These are phyloP conservation scores for Cladosporium velox DNA, from an alignment of 2,329 filamentous ascomycete genomes.

Conservation along the genomic window DNA sequence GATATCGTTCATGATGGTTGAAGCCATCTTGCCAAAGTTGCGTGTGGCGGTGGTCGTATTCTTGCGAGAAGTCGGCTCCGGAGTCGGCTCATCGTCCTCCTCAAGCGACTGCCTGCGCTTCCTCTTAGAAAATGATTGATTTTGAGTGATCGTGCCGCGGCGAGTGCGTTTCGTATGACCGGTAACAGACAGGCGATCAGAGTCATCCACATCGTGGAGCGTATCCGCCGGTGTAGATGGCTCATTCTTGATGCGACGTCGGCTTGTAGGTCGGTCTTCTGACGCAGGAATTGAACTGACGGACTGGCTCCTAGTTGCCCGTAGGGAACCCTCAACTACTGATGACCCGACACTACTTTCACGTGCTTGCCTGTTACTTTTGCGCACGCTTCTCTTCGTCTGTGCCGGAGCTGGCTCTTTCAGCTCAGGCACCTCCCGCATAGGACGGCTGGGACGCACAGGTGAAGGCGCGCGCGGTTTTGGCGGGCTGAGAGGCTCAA, in stretches of 20 bases:
- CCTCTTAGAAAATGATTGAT: slow-evolving; percentile 41
- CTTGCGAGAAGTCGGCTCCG: slow-evolving; percentile 31
- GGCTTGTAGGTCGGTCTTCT: slow-evolving; percentile 43
- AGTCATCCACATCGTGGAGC: slow-evolving; percentile 42
- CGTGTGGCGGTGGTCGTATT: slow-evolving; percentile 47
- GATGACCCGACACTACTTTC: slow-evolving; percentile 49
- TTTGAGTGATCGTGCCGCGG: slow-evolving; percentile 38
- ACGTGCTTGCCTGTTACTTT: slow-evolving; percentile 27
- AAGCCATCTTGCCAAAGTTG: slow-evolving; percentile 51
- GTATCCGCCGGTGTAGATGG: slow-evolving; percentile 44
- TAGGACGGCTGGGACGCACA: background rate
- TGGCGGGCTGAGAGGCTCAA: slow-evolving; percentile 39
- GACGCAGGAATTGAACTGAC: slow-evolving; percentile 42
- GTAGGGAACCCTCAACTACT: slow-evolving; percentile 46
- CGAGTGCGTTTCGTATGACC: slow-evolving; percentile 36
- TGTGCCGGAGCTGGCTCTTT: slow-evolving; percentile 22
- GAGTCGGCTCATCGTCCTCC: slow-evolving; percentile 16
- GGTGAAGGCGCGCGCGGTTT: slow-evolving; percentile 26
- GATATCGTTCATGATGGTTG: slow-evolving; percentile 55
- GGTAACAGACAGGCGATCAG: slow-evolving; percentile 30
- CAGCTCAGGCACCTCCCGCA: background rate
- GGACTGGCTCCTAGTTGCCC: slow-evolving; percentile 52
- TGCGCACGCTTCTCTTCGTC: slow-evolving; percentile 25
- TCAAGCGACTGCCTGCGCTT: slow-evolving; percentile 41
- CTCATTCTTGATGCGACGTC: slow-evolving; percentile 49